These are phyloP conservation scores for Beverwykella pulmonaria DNA, from an alignment of 495 filamentous ascomycete genomes.

Conservation along the genomic window DNA sequence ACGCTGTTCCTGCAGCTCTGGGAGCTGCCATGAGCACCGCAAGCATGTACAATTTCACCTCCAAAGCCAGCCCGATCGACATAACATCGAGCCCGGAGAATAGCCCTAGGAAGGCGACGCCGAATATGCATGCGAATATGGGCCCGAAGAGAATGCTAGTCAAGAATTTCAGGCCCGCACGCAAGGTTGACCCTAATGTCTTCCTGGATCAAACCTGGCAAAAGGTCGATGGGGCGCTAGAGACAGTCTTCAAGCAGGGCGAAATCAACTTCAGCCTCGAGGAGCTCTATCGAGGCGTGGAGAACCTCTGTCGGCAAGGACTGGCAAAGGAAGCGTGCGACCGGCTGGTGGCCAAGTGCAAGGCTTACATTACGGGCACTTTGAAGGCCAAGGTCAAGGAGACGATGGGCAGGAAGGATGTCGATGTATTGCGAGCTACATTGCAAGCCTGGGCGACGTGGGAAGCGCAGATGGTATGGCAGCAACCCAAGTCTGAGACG, in stretches of 20 bases:
- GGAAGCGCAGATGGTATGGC: slow-evolving; percentile 75
- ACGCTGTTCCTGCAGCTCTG: slow-evolving; percentile 6
- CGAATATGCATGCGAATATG: slow-evolving; percentile 55
- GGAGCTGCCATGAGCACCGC: slow-evolving; percentile 16
- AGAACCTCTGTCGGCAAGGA: slow-evolving; percentile 82
- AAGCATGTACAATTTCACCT: slow-evolving; percentile 26
- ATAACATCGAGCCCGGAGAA: slow-evolving; percentile 23
- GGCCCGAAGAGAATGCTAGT: slow-evolving; percentile 82
- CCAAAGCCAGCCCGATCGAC: slow-evolving; percentile 8
- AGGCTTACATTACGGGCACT: slow-evolving; percentile 60
- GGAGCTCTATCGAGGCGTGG: slow-evolving; percentile 83
- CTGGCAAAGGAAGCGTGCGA: slow-evolving; percentile 66
- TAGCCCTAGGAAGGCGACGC: slow-evolving; percentile 12
- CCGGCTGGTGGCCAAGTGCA: slow-evolving; percentile 64
- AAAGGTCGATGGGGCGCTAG: slow-evolving; percentile 72
- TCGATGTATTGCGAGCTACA: slow-evolving; percentile 66
- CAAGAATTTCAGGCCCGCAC: slow-evolving; percentile 74
- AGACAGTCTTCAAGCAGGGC: slow-evolving; percentile 66
- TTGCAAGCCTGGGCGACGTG: slow-evolving; percentile 75
- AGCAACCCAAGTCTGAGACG: neutral
- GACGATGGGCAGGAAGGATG: slow-evolving; percentile 56
- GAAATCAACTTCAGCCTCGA: slow-evolving; percentile 72
- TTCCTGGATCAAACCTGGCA: slow-evolving; percentile 74
- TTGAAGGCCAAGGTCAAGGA: slow-evolving; percentile 58
- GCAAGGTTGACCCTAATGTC: slow-evolving; percentile 60